Evolutionary conservation across 768 basidiomycete species (phyloP).

Genomic region (Amyloporia xantha): DNA sequence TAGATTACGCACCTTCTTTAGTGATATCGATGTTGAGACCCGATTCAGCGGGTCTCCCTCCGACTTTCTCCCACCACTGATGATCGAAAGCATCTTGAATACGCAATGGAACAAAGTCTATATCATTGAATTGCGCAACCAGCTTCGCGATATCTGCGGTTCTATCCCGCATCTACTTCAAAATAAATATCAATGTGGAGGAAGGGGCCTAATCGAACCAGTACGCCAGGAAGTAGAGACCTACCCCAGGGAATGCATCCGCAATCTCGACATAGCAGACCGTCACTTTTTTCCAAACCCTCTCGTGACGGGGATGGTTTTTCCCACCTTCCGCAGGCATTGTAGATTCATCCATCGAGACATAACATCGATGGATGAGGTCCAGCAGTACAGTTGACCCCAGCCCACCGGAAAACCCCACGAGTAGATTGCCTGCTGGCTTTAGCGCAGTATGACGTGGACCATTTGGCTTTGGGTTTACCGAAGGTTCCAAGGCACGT

Average conservation of each 20-base stretch:
- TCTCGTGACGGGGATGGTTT: constrained; percentile 56
- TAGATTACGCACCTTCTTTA: constrained; percentile 39
- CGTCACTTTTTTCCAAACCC: constrained; percentile 54
- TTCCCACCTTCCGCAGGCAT: constrained; percentile 44
- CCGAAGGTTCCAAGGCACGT: constrained; percentile 53
- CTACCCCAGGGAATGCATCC: constrained; percentile 52
- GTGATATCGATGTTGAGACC: constrained; percentile 40
- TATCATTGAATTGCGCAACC: constrained; percentile 40
- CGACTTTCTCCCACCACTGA: constrained; percentile 55
- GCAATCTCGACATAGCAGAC: constrained; percentile 71
- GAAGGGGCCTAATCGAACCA: background rate
- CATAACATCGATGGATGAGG: constrained; percentile 50
- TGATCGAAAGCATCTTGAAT: constrained; percentile 71
- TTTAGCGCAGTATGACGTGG: constrained; percentile 54
- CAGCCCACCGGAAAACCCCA: constrained; percentile 76
- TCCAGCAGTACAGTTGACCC: constrained; percentile 71
- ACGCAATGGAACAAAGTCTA: constrained; percentile 57
- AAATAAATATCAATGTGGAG: constrained; percentile 6
- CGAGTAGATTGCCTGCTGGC: constrained; percentile 59
- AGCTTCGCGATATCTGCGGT: constrained; percentile 43
- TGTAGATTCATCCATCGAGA: constrained; percentile 20
- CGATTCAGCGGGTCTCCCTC: constrained; percentile 21
- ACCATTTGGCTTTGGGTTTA: constrained; percentile 51
- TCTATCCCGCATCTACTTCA: constrained; percentile 44
- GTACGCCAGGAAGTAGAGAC: constrained; percentile 19